Evolutionary conservation across 179 eudicot species (phyloP).

Genomic region (Silene noctiflora): DNA sequence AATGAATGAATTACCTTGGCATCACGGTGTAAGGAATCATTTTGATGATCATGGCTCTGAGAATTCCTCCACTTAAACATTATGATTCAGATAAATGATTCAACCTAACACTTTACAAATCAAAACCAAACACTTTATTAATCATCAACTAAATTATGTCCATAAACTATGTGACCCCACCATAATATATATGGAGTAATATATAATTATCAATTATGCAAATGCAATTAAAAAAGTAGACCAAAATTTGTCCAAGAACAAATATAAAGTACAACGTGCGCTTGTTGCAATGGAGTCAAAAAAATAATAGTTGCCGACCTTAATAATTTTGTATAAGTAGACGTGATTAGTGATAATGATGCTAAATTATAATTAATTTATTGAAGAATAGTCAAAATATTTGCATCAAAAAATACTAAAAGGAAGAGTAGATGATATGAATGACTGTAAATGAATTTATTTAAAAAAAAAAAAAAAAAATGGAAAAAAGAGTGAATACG

Average conservation of each 20-base stretch:
- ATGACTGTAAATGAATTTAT: no score
- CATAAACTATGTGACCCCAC: no score
- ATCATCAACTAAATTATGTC: no score
- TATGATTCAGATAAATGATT: background rate
- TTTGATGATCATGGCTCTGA: slow-evolving; percentile 38
- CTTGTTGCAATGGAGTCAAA: background rate
- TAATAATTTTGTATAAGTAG: background rate
- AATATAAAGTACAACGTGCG: background rate
- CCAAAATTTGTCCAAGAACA: no score
- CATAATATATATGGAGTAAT: no score
- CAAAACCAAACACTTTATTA: background rate
- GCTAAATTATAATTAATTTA: no score
- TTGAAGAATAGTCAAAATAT: background rate
- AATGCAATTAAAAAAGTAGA: no score
- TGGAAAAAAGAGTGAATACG: no score
- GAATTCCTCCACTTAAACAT: slow-evolving; percentile 55
- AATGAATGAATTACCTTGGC: slow-evolving; percentile 46
- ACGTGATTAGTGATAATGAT: background rate
- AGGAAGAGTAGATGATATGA: no score
- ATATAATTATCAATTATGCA: no score
- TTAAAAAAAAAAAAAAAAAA: no score
- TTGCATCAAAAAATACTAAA: no score
- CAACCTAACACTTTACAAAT: slow-evolving; percentile 18
- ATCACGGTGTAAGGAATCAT: slow-evolving; percentile 38
- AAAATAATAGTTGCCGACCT: background rate